These are phyloP conservation scores for Babesia caballi DNA, from an alignment of 169 alveolate species.

Conservation along the genomic window DNA sequence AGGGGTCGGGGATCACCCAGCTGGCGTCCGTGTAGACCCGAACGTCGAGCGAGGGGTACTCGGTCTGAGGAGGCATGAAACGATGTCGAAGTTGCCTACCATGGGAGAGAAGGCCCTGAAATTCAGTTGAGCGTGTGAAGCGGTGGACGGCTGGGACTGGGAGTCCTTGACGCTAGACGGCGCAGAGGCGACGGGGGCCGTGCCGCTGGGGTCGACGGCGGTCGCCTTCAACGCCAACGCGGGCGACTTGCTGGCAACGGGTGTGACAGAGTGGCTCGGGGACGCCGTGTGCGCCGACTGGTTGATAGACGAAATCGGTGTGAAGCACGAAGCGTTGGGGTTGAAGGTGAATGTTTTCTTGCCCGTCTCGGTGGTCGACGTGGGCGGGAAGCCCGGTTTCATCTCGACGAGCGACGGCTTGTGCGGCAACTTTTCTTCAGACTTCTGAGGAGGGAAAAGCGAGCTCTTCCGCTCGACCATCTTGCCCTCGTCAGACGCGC, in stretches of 20 bases:
- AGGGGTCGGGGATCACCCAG: not conserved
- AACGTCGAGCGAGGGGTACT: constrained; percentile 46
- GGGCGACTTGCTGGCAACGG: too few species aligned
- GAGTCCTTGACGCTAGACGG: not conserved
- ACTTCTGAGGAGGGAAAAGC: not conserved
- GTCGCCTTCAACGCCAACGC: too few species aligned
- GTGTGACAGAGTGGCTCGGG: not conserved
- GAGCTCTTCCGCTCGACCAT: not conserved
- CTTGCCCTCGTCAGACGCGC: not conserved
- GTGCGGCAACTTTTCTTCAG: not conserved
- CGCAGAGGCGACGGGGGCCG: not conserved
- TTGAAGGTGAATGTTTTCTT: constrained; percentile 56
- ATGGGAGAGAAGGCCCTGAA: constrained; percentile 44
- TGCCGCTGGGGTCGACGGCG: not conserved
- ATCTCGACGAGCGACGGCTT: not conserved
- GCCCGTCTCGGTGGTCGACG: not conserved
- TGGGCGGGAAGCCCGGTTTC: not conserved
- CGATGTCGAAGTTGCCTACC: constrained; percentile 21
- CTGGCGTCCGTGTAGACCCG: constrained; percentile 3
- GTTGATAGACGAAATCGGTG: constrained; percentile 19
- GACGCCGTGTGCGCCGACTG: not conserved
- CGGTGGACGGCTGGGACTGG: not conserved
- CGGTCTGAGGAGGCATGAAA: too few species aligned
- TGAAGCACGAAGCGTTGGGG: constrained; percentile 63
- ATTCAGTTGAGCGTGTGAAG: not conserved